Base-by-base conservation (phyloP, 306 rosid species). In the Lithocarpus polystachyus region DNA sequence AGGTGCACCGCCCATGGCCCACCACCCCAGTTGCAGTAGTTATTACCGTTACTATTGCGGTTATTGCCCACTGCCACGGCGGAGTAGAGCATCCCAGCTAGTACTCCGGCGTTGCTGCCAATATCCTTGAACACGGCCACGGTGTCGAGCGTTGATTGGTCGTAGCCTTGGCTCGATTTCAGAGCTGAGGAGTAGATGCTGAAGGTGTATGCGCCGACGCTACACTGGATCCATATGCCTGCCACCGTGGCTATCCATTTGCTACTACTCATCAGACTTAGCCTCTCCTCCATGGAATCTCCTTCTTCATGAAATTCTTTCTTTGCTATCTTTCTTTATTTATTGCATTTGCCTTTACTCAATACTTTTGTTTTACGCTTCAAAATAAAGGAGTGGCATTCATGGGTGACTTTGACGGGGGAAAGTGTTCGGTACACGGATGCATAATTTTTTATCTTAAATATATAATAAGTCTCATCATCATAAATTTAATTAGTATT, bases 111-210 rank as follows among this genome's bases (percentile, higher is more conserved):
- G 87, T 90, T 92, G 45, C 91, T 94, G 1, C 98, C 99, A 56
- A 95, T 85, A 83, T 92, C 97, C 24, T 90, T 92, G 93, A 92
- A 95, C 60, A 95, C 96, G 9, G 97, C 91, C 24, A 95, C 94
- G 31, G 94, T 87, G 81, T 93, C 97, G 75, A 95, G 95, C 5
- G 97, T 92, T 54, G 96, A 91, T 80, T 95, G 97, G 35, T 91
- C 90, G 82, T 92, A 92, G 59, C 86, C 84, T 29, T 92, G 98
- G 9, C 86, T 61, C 7, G 98, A 87, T 73, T 95, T 95, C 79
- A 95, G 91, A 0, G 81, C 82, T 0, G 94, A 64, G 55, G 99
- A 92, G 83, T 94, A 92, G 82, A 94, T 85, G 84, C 93, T 79
- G 84, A 92, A 95, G 84, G 97, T 89, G 89, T 91, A 92, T 15